Percentiles rank a stretch among this genome's conserved stretches.
These are phyloP conservation scores for Steccherinum ochraceum DNA, from an alignment of 768 basidiomycete species.

Conservation along the genomic window DNA sequence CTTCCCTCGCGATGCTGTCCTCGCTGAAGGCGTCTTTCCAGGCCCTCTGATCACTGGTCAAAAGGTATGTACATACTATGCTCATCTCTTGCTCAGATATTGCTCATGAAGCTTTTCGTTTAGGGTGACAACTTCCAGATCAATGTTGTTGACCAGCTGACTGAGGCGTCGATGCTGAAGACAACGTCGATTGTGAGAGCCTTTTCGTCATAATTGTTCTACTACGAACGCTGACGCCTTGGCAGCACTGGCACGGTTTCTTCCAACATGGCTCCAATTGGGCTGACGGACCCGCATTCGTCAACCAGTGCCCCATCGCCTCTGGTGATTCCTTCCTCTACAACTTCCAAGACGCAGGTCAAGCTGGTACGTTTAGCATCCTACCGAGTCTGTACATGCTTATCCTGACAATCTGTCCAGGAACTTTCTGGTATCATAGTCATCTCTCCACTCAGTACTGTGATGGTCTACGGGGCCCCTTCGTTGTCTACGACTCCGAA, in stretches of 20 bases:
- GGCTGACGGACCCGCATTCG: slow-evolving; percentile 8
- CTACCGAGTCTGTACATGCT: slow-evolving; percentile 9
- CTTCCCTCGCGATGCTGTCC: slow-evolving; percentile 29
- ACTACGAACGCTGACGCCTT: background rate
- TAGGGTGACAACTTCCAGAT: slow-evolving; percentile 10
- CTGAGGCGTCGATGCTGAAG: slow-evolving; percentile 16
- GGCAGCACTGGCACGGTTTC: slow-evolving; percentile 27
- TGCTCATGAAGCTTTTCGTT: background rate
- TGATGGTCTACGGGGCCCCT: slow-evolving; percentile 25
- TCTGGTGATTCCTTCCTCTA: slow-evolving; percentile 21
- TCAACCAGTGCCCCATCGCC: slow-evolving; percentile 35
- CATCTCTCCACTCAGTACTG: slow-evolving; percentile 34
- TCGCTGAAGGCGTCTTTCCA: slow-evolving; percentile 35
- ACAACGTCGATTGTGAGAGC: slow-evolving; percentile 14
- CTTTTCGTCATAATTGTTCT: background rate
- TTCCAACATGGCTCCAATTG: slow-evolving; percentile 25
- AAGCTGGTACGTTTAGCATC: slow-evolving; percentile 30
- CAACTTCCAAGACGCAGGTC: slow-evolving; percentile 5
- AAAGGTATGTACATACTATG: slow-evolving; percentile 21
- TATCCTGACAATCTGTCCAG: slow-evolving; percentile 4
- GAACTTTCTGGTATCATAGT: slow-evolving; percentile 31
- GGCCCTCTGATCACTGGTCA: slow-evolving; percentile 35
- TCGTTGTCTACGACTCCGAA: slow-evolving; percentile 23
- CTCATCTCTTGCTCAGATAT: background rate
- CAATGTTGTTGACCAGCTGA: slow-evolving; percentile 11